phyloP scores from a whole-genome alignment of 2,329 filamentous ascomycete species.

The Huntiella moniliformis region DNA sequence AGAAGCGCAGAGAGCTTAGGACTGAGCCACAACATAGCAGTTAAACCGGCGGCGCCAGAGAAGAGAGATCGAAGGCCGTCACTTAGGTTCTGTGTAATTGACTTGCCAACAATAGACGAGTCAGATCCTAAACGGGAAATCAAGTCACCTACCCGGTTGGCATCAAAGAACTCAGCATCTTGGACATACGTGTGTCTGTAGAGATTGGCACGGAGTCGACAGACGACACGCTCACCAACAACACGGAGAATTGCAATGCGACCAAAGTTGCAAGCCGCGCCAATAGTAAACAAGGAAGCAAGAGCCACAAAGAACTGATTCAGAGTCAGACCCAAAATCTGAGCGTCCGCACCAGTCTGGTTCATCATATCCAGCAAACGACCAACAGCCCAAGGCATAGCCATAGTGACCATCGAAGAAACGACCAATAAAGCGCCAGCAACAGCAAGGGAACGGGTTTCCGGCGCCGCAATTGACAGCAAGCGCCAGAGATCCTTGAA shows the following conservation, averaged over 20 bases:
- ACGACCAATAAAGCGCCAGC: conserved; percentile 76
- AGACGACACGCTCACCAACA: conserved; percentile 86
- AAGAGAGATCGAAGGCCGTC: conserved; percentile 86
- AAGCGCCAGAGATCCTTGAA: conserved; percentile 66
- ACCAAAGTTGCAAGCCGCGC: conserved; percentile 81
- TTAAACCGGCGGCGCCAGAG: conserved; percentile 74
- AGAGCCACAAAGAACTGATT: conserved; percentile 78
- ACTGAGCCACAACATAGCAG: conserved; percentile 90
- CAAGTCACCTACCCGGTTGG: conserved; percentile 86
- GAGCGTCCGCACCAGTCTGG: conserved; percentile 50
- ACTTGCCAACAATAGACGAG: conserved; percentile 95
- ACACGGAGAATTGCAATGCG: conserved; percentile 85
- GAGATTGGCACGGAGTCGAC: conserved; percentile 69
- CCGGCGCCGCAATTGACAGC: conserved; percentile 74
- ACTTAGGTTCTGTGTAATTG: conserved; percentile 92
- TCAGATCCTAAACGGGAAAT: conserved; percentile 92
- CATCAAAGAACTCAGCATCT: conserved; percentile 97
- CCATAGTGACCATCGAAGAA: conserved; percentile 87
- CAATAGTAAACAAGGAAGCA: conserved; percentile 56
- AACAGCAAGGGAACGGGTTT: conserved; percentile 54
- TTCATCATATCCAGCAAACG: conserved; percentile 75
- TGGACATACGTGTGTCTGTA: conserved; percentile 90
- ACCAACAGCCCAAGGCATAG: conserved; percentile 88
- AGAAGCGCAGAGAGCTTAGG: conserved; percentile 77
- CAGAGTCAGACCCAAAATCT: conserved; percentile 67